Percentiles rank a stretch among this genome's conserved stretches.
These are phyloP conservation scores for Tylopilus rubrobrunneus DNA, from an alignment of 768 basidiomycete species.

Conservation along the genomic window DNA sequence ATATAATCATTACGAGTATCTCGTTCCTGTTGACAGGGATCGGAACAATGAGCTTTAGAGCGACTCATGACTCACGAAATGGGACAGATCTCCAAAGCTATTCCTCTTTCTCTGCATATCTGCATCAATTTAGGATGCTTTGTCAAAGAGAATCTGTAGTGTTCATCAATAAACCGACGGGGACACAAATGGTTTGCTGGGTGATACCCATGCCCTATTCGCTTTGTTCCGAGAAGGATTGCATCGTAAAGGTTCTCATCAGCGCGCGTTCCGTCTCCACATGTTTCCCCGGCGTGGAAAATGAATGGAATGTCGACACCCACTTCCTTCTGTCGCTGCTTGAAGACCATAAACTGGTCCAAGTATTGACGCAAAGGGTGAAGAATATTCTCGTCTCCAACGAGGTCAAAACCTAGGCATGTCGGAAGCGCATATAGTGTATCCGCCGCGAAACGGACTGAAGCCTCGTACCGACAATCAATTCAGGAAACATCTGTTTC, in stretches of 20 bases:
- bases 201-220: constrained; percentile 70
- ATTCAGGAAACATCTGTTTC: constrained; percentile 70
- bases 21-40: constrained; percentile 52
- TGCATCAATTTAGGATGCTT: constrained; percentile 75
- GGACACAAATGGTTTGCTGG: background rate
- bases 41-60: background rate
- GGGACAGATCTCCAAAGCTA: constrained; percentile 74
- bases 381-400: constrained; percentile 59
- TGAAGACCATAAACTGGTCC: constrained; percentile 57
- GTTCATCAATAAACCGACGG: background rate
- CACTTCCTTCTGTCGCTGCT: constrained; percentile 41
- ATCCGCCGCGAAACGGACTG: background rate
- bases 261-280: background rate
- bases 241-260: constrained; percentile 79
- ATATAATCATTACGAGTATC: constrained; percentile 48
- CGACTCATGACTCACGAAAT: constrained; percentile 57
- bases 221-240: constrained; percentile 70
- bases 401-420: constrained; percentile 45
- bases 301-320: constrained; percentile 65
- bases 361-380: constrained; percentile 61
- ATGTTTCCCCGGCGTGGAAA: constrained; percentile 77
- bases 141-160: constrained; percentile 59
- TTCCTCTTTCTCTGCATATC: constrained; percentile 56
- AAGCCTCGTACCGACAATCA: constrained; percentile 55
- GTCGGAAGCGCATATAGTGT: background rate